Percentiles rank a stretch among this genome's conserved stretches.
Conservation (phyloP, 176 grass and related monocot species). For the Musa itinerans region DNA sequence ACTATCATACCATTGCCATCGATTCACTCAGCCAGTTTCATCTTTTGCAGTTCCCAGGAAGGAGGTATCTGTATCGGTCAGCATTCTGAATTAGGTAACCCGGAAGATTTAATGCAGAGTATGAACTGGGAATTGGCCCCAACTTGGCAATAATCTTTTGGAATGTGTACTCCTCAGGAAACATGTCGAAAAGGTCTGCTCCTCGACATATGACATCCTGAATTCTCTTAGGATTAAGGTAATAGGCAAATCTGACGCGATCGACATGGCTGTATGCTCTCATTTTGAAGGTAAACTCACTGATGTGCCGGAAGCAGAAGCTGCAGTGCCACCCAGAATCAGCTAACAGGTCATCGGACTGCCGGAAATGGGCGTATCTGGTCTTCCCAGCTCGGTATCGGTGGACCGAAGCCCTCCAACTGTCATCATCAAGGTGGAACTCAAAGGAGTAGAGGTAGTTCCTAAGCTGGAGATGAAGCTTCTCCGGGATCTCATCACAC, state of each 20-base stretch:
- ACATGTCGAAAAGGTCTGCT: slow-evolving; percentile 10
- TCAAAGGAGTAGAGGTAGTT: slow-evolving; percentile 11
- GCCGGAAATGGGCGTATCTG: slow-evolving; percentile 6
- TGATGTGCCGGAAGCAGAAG: slow-evolving; percentile 11
- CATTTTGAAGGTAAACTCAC: slow-evolving; percentile 2
- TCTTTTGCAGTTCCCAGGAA: neutral
- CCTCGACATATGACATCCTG: neutral
- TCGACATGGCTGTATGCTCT: slow-evolving; percentile 11
- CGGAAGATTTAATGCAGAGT: neutral
- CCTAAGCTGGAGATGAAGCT: slow-evolving; percentile 7
- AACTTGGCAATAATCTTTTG: slow-evolving; percentile 3
- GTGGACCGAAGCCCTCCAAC: slow-evolving; percentile 6
- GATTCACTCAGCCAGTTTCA: neutral
- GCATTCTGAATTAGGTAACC: neutral
- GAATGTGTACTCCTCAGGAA: slow-evolving; percentile 6
- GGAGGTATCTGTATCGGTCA: neutral
- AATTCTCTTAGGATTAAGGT: slow-evolving; percentile 9
- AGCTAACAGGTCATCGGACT: neutral
- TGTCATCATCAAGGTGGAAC: neutral
- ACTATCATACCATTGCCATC: neutral
- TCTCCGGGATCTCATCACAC: slow-evolving; percentile 3
- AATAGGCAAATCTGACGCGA: neutral
- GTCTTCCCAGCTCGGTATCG: neutral
- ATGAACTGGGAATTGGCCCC: slow-evolving; percentile 2
- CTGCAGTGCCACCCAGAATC: slow-evolving; percentile 14